Base-by-base conservation (phyloP, 306 rosid species). In the Glycine soja region DNA sequence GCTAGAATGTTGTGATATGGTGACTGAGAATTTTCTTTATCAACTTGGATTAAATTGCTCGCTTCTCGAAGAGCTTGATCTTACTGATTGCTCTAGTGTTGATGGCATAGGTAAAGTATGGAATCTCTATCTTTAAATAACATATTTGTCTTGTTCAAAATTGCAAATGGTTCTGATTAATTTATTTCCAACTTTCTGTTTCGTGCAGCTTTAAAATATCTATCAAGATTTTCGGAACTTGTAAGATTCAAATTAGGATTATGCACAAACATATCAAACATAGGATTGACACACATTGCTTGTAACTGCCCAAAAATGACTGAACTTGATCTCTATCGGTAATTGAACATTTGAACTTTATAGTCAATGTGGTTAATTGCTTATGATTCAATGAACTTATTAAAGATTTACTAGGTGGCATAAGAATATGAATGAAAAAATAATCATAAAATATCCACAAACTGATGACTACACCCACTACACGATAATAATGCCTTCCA, bases 61-160 rank as follows among this genome's bases (percentile, higher is more conserved):
- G 73, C 71, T 68, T 53, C 88, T 90, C 13, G 85, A 85, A 85
- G 94, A 90, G 83, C 85, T 90, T 80, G 94, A 90, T 83, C 90
- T 90, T 66, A 90, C 94, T 43, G 94, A 90, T 72, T 90, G 94
- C 81, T 81, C 86, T 71, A 90, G 92, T 32, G 68, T 90, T 16
- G 84, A 85, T 72, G 92, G 88, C 80, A 80, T 65, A 58, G 92
- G 94, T 87, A 81, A 70, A 43, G 8, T 79, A 24, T 46, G 30
- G 51, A 77, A 57, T 47, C 58, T 61, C 51, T 10, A 40, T 76
- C 59, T 8, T 38, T 61, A 43, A 30, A 42, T n/a, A 10, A 12
- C 51, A 50, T 38, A 51, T 36, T 10, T 70, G 12, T 48, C 30
- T 34, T 56, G 75, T 57, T 73, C 14, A 43, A 80, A 58, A 38